These are phyloP conservation scores for Pseudogymnoascus sp. DNA, from an alignment of 2,329 filamentous ascomycete genomes.

Conservation along the genomic window DNA sequence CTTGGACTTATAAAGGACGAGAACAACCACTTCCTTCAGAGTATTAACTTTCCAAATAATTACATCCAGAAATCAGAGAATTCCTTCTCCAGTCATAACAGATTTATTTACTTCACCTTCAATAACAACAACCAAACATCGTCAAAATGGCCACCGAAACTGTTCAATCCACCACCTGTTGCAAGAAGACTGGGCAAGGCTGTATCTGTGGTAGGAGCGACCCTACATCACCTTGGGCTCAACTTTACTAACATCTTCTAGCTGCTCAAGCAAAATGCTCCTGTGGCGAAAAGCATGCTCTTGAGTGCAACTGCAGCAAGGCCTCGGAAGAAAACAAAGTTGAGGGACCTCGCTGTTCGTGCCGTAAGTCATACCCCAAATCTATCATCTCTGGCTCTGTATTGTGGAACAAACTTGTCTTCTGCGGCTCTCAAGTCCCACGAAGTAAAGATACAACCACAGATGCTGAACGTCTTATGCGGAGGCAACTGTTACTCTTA, in stretches of 20 bases:
- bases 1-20: slow-evolving; percentile 5
- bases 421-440: neutral
- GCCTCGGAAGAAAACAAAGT: slow-evolving; percentile 68
- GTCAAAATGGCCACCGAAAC: slow-evolving; percentile 20
- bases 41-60: neutral
- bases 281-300: slow-evolving; percentile 80
- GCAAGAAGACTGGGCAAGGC: slow-evolving; percentile 27
- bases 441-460: neutral
- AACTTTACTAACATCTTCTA: slow-evolving; percentile 25
- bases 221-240: slow-evolving; percentile 1
- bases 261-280: slow-evolving; percentile 70
- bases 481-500: neutral
- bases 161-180: slow-evolving; percentile 28
- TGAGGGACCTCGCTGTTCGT: slow-evolving; percentile 71
- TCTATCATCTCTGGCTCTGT: neutral
- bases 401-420: neutral
- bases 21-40: slow-evolving; percentile 3
- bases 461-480: neutral
- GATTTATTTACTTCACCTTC: neutral
- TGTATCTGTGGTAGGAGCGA: slow-evolving; percentile 24
- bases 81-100: neutral
- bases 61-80: neutral
- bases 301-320: slow-evolving; percentile 81
- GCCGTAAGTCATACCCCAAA: slow-evolving; percentile 50
- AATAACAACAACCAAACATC: neutral